Base-by-base conservation (phyloP, 768 basidiomycete species). In the Mycena amicta region DNA sequence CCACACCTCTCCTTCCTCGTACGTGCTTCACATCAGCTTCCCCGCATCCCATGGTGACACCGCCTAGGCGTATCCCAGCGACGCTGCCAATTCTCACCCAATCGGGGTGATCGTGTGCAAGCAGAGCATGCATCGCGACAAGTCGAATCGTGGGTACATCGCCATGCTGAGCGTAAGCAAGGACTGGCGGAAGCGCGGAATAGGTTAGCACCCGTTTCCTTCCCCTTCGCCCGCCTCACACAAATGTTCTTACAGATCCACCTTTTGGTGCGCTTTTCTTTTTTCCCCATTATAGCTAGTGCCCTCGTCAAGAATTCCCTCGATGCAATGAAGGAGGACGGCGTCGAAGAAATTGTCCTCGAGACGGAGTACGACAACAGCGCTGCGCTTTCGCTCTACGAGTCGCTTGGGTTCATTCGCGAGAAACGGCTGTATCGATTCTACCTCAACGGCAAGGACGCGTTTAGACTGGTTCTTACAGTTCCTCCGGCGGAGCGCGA, bases 71-170 rank as follows among this genome's bases (percentile, higher is more conserved):
- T 88, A 84, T 69, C 80, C 88, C 0, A 74, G 70, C 58, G 74
- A 80, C 46, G 69, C 78, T 5, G 40, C 59, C 25, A 68, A 67
- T 33, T 69, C 81, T 11, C 76, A 75, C 26, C 92, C 95, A 18
- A 84, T 98, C 60, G 97, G 93, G 27, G 92, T 93, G 16, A 93
- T 99, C 59, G 90, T 99, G 22, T 97, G 94, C 84, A 99, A 98
- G 80, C 96, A 97, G 75, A 94, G 94, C 66, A 80, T 84, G 71
- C 97, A 98, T 75, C 79, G 80, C 55, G 83, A 88, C 61, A 74
- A 77, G 37, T 77, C 84, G 11, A 92, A 94, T 70, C 76, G 97
- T 70, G 97, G 97, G 15, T 99, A 99, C 71, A 96, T 99, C 57
- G 97, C 95, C 33, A 98, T 98, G 97, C 84, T 98, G 55, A 93